Evolutionary conservation across 345 rosid genomes (phyloP).

Genomic region (Salix suchowensis): DNA sequence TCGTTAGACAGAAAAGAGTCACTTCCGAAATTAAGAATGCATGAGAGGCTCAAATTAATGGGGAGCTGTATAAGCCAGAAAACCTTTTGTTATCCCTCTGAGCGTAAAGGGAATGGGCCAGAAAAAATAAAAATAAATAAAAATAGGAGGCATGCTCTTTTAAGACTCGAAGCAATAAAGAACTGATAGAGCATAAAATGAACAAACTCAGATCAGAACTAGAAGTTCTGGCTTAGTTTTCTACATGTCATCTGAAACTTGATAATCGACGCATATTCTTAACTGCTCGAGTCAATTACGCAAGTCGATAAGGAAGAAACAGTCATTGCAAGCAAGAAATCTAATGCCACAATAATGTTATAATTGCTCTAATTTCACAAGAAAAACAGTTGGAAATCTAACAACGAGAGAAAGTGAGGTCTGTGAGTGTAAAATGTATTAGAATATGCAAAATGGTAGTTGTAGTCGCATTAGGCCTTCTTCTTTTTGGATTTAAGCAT

Average conservation of each 20-base stretch:
- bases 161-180: not conserved
- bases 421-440: not conserved
- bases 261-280: not conserved
- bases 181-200: not conserved
- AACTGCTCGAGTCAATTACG: not conserved
- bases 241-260: not conserved
- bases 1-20: not conserved
- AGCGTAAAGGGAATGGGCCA: not conserved
- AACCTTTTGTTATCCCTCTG: not conserved
- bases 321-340: not conserved
- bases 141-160: not conserved
- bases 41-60: not conserved
- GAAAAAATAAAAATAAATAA: no score
- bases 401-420: not conserved
- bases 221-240: not conserved
- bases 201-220: not conserved
- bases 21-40: not conserved
- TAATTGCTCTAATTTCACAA: not conserved
- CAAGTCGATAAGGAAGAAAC: not conserved
- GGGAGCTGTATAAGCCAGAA: not conserved
- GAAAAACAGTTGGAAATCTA: not conserved
- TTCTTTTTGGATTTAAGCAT: constrained; percentile 82
- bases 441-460: not conserved
- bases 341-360: not conserved
- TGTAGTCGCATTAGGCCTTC: constrained; percentile 38